A percentile compares a stretch with the other conserved stretches of the same genome.
Conservation (phyloP, 805 yeast genomes). For the Kregervanrija delftensis region DNA sequence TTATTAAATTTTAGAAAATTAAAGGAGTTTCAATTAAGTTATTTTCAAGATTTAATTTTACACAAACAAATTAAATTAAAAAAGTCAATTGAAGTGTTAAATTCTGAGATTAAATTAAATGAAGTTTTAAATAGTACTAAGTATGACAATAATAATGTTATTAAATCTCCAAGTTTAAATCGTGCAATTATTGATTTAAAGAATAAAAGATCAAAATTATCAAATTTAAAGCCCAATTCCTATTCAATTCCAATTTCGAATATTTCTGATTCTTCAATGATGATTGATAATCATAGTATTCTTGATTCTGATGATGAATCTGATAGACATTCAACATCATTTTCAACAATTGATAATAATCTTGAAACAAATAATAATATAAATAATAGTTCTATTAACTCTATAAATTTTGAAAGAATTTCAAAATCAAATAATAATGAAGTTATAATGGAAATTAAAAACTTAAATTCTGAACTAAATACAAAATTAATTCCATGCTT, state of each 20-base stretch:
- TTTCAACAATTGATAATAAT: constrained; percentile 4
- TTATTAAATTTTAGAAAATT: constrained; percentile 42
- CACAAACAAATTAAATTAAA: constrained; percentile 31
- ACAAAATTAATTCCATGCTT: constrained; percentile 45
- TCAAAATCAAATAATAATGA: too few species aligned
- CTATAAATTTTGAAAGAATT: constrained; percentile 2
- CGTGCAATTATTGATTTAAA: constrained; percentile 23
- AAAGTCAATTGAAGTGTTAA: constrained; percentile 19
- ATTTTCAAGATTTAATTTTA: constrained; percentile 30
- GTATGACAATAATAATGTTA: constrained; percentile 5
- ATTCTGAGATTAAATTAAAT: constrained; percentile 19
- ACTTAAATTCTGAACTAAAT: constrained; percentile 18
- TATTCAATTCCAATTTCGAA: constrained; percentile 6
- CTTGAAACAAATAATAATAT: constrained; percentile 3
- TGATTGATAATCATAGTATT: neutral
- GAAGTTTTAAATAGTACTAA: constrained; percentile 13
- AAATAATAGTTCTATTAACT: constrained; percentile 4
- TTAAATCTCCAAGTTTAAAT: constrained; percentile 28
- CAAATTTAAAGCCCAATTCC: neutral
- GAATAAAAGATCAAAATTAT: constrained; percentile 10
- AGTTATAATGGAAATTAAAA: constrained; percentile 13
- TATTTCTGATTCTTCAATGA: constrained; percentile 11
- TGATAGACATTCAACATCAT: constrained; percentile 7
- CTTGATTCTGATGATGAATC: neutral
- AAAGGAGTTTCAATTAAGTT: constrained; percentile 43